These are phyloP conservation scores for Suillus subluteus DNA, from an alignment of 768 basidiomycete genomes.

Conservation along the genomic window DNA sequence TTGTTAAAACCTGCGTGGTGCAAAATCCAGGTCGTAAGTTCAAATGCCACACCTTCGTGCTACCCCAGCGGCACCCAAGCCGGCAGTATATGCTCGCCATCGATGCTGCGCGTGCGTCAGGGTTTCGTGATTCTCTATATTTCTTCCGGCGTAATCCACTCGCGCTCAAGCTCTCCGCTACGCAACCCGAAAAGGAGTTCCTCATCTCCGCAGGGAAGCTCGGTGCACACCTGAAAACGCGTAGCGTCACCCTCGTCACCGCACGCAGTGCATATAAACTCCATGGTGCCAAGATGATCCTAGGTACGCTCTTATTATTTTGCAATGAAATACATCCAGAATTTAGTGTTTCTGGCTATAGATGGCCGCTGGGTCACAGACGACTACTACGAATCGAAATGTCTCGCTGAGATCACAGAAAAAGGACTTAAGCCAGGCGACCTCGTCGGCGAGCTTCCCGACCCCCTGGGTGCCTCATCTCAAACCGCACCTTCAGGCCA, in stretches of 20 bases:
- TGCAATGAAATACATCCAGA: neutral
- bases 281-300: conserved; percentile 89
- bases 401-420: conserved; percentile 73
- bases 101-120: conserved; percentile 94
- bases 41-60: conserved; percentile 87
- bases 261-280: conserved; percentile 93
- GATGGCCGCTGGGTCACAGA: conserved; percentile 93
- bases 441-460: conserved; percentile 79
- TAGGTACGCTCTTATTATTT: conserved; percentile 54
- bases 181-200: conserved; percentile 88
- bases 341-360: conserved; percentile 33
- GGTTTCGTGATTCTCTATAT: conserved; percentile 96
- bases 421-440: conserved; percentile 84
- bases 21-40: conserved; percentile 71
- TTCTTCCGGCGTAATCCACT: conserved; percentile 93
- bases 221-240: conserved; percentile 83
- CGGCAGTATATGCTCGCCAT: conserved; percentile 95
- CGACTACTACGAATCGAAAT: conserved; percentile 94
- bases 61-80: conserved; percentile 82
- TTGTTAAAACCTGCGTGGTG: conserved; percentile 3
- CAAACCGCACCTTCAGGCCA: conserved; percentile 44
- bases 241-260: conserved; percentile 92
- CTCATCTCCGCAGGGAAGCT: conserved; percentile 89
- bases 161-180: conserved; percentile 89
- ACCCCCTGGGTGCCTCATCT: conserved; percentile 59